Base-by-base conservation (phyloP, 176 grass and related monocot species). In the Pharus latifolius region DNA sequence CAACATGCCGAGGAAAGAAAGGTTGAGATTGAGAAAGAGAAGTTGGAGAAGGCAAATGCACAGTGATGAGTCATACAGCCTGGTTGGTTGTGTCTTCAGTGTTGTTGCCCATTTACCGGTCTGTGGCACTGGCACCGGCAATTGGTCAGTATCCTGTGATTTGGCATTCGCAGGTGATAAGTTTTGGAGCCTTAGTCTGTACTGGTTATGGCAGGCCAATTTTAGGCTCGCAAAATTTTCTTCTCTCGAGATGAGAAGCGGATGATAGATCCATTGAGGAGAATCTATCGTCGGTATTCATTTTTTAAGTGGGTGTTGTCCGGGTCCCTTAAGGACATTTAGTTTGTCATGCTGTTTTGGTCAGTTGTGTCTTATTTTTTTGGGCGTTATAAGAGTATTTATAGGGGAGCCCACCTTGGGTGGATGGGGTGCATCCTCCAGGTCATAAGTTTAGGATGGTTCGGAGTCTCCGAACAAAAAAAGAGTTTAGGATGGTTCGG, bases 1-100 rank as follows among this genome's bases (percentile, higher is more conserved):
- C 86, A 85, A 70, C 74, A 97, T 71, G 94, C 94, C 9, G 89
- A 90, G 47, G 55, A 77, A 75, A 90, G 89, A 71, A 92, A 67
- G 53, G 69, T 65, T 35, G 86, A 97, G 63, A 92, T 90, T 26
- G 83, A 90, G 67, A 92, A 73, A 80, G 89, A 92, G 70, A 92
- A 92, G 56, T 23, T 87, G 63, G 86, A 97, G 37, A 88, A 92
- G 56, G 63, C 70, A 67, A 70, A 63, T 42, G 42, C 44, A 27
- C 63, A 84, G 51, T 84, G 62, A 78, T 22, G 19, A 55, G 15
- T 54, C 10, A 44, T 51, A 31, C 18, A 46, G 6, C 12, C 54
- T 54, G 15, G 14, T 19, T 48, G 28, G 38, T 35, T 23, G 10
- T 70, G 45, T 33, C 33, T 60, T 53, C 7, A 53, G 63, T 83